A percentile compares a stretch with the other conserved stretches of the same genome.
phyloP scores from a whole-genome alignment of 345 rosid species.

The Euclidium syriacum region DNA sequence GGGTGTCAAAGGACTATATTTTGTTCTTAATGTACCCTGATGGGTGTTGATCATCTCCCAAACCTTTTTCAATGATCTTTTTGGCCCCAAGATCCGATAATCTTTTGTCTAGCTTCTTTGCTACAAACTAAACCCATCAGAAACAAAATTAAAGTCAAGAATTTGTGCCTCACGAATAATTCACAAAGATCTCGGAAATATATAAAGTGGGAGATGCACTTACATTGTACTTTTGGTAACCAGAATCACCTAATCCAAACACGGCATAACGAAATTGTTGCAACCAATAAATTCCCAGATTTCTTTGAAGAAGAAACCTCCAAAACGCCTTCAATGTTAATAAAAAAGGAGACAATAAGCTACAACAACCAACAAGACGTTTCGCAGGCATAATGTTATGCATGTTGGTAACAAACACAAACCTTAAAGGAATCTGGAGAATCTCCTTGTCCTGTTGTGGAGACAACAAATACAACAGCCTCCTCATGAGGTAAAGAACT shows the following conservation, averaged over 20 bases:
- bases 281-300: constrained; percentile 49
- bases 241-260: constrained; percentile 75
- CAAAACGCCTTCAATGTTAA: constrained; percentile 47
- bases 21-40: constrained; percentile 70
- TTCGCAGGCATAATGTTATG: background rate
- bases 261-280: constrained; percentile 55
- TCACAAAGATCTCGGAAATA: background rate
- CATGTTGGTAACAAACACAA: background rate
- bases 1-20: background rate
- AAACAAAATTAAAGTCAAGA: background rate
- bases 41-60: constrained; percentile 97
- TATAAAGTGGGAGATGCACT: background rate
- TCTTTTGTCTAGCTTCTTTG: constrained; percentile 91
- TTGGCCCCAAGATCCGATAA: constrained; percentile 81
- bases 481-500: constrained; percentile 41
- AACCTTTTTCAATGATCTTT: constrained; percentile 75
- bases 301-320: constrained; percentile 64
- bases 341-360: background rate
- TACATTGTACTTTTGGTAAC: constrained; percentile 74
- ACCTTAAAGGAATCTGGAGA: constrained; percentile 73
- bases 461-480: constrained; percentile 55
- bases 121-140: constrained; percentile 73
- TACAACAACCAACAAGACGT: background rate
- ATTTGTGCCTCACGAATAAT: background rate
- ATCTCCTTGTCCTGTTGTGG: constrained; percentile 86